These are phyloP conservation scores for Posidonia australis DNA, from an alignment of 106 monocot genomes.

Conservation along the genomic window DNA sequence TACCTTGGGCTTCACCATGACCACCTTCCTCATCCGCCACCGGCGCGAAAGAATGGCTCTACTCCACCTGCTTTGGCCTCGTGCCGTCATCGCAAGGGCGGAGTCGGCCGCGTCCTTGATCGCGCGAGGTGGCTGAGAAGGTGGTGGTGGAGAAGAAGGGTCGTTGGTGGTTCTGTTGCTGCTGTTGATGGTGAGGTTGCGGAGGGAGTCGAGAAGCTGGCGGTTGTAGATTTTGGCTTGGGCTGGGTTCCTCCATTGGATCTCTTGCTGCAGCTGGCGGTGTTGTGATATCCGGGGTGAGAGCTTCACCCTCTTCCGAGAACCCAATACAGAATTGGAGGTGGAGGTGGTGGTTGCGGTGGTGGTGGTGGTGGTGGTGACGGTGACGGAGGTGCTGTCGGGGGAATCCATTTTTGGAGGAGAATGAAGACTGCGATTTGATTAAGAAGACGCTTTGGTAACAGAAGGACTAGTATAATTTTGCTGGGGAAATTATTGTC, in stretches of 20 bases:
- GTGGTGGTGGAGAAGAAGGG: background rate
- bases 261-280: background rate
- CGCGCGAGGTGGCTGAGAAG: slow-evolving; percentile 7
- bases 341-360: background rate
- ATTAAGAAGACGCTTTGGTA: background rate
- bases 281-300: background rate
- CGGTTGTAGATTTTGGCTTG: slow-evolving; percentile 49
- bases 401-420: slow-evolving; percentile 6
- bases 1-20: slow-evolving; percentile 31
- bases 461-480: background rate
- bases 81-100: slow-evolving; percentile 56
- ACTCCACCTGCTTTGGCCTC: slow-evolving; percentile 63
- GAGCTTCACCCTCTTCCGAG: slow-evolving; percentile 5
- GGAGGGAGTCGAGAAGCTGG: slow-evolving; percentile 46
- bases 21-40: slow-evolving; percentile 18
- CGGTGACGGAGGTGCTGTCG: background rate
- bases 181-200: slow-evolving; percentile 5
- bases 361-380: background rate
- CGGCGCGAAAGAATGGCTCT: slow-evolving; percentile 48
- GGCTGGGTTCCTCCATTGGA: slow-evolving; percentile 38
- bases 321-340: background rate
- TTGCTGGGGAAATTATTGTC: too few species aligned
- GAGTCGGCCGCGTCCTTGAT: slow-evolving; percentile 74
- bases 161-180: background rate
- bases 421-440: background rate